phyloP scores from a whole-genome alignment of 2,329 filamentous ascomycete genomes.

The Trichothecium roseum region DNA sequence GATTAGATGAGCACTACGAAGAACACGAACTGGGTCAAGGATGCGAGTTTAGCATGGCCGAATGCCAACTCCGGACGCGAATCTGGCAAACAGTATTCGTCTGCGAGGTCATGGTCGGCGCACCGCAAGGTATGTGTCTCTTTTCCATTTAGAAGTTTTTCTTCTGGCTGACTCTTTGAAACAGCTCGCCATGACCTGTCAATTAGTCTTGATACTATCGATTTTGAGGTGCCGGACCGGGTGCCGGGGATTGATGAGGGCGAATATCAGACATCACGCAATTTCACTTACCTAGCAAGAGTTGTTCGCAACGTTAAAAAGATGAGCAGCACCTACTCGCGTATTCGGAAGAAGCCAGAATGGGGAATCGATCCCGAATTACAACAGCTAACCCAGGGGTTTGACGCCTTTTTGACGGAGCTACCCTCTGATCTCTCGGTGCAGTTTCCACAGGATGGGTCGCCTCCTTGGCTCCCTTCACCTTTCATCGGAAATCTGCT shows the following conservation, averaged over 20 bases:
- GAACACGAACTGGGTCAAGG: conserved; percentile 61
- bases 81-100: conserved; percentile 85
- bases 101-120: conserved; percentile 86
- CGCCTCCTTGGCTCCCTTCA: conserved; percentile 73
- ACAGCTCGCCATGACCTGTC: conserved; percentile 68
- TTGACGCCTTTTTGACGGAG: conserved; percentile 65
- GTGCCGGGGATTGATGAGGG: conserved; percentile 59
- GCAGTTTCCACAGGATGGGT: conserved; percentile 66
- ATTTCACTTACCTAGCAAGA: conserved; percentile 73
- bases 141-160: background rate
- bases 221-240: conserved; percentile 57
- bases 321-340: conserved; percentile 66
- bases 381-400: conserved; percentile 65
- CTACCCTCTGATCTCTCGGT: conserved; percentile 72
- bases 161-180: conserved; percentile 6
- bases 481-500: conserved; percentile 86
- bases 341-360: conserved; percentile 65
- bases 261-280: conserved; percentile 69
- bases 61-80: conserved; percentile 76
- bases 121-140: conserved; percentile 62
- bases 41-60: conserved; percentile 59
- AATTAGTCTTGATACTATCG: conserved; percentile 64
- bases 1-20: conserved; percentile 76
- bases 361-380: conserved; percentile 85
- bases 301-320: conserved; percentile 68